phyloP scores from a whole-genome alignment of 2,329 filamentous ascomycete species.

The Cladophialophora chaetospira region DNA sequence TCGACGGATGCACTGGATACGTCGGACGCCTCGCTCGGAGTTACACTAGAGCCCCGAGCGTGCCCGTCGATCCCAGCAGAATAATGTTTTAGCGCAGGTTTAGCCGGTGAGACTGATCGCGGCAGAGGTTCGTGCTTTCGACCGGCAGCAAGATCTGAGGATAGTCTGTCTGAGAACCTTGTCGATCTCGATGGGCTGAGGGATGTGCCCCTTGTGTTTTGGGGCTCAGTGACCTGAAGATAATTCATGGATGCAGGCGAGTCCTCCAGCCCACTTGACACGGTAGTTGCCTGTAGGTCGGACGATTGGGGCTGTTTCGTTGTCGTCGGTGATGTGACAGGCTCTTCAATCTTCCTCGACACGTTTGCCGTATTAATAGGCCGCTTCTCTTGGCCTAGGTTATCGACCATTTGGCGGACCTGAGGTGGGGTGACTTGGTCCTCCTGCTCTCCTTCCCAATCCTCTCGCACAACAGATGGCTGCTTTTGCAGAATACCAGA shows the following conservation, averaged over 20 bases:
- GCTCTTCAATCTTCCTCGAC: conserved; percentile 33
- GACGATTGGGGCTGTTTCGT: conserved; percentile 8
- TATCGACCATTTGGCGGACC: not conserved
- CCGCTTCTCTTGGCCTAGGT: conserved; percentile 12
- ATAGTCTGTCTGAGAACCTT: conserved; percentile 57
- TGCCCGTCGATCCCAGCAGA: conserved; percentile 34
- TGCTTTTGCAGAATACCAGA: conserved; percentile 39
- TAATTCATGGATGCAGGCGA: conserved; percentile 1
- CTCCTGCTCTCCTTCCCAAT: conserved; percentile 43
- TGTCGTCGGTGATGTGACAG: conserved; percentile 4
- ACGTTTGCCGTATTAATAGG: conserved; percentile 30
- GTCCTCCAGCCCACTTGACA: conserved; percentile 3
- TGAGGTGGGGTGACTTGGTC: conserved; percentile 28
- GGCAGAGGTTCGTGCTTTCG: conserved; percentile 60
- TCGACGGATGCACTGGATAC: conserved; percentile 54
- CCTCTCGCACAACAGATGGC: conserved; percentile 46
- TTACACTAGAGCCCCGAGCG: conserved; percentile 32
- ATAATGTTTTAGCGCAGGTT: conserved; percentile 61
- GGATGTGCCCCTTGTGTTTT: conserved; percentile 38
- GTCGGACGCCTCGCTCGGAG: conserved; percentile 59
- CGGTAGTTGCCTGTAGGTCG: not conserved
- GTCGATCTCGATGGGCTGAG: conserved; percentile 58
- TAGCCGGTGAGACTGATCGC: conserved; percentile 62
- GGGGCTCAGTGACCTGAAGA: conserved; percentile 20
- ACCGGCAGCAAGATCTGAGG: conserved; percentile 49